These are phyloP conservation scores for Saturnispora saitoi DNA, from an alignment of 805 yeast species.

Conservation along the genomic window DNA sequence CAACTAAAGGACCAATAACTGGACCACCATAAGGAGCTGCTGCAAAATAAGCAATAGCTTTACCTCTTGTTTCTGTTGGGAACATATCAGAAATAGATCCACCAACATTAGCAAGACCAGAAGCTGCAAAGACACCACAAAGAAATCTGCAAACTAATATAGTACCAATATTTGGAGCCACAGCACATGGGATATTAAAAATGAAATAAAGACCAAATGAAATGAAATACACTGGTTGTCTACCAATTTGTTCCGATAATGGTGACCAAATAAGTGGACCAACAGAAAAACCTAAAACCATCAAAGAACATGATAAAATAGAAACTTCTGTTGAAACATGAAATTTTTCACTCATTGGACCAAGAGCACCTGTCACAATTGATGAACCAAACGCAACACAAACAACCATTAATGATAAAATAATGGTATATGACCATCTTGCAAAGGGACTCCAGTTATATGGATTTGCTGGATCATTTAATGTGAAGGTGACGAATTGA, in stretches of 20 bases:
- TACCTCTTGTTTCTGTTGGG: slow-evolving; percentile 71
- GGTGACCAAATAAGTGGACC: slow-evolving; percentile 93
- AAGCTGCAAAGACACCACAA: slow-evolving; percentile 78
- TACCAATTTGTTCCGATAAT: slow-evolving; percentile 73
- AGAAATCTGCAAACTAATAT: slow-evolving; percentile 74
- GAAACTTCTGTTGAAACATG: slow-evolving; percentile 73
- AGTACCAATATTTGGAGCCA: slow-evolving; percentile 75
- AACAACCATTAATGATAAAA: slow-evolving; percentile 65
- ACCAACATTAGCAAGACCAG: slow-evolving; percentile 81
- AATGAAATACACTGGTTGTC: slow-evolving; percentile 73
- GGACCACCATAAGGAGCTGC: slow-evolving; percentile 94
- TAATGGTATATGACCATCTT: slow-evolving; percentile 61
- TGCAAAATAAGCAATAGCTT: slow-evolving; percentile 85
- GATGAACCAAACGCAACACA: slow-evolving; percentile 93
- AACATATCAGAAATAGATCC: slow-evolving; percentile 89
- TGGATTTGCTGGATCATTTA: slow-evolving; percentile 84
- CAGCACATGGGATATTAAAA: slow-evolving; percentile 82
- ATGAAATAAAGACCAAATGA: slow-evolving; percentile 67
- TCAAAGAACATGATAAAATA: slow-evolving; percentile 67
- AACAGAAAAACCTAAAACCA: slow-evolving; percentile 82
- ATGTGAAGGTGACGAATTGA: slow-evolving; percentile 75
- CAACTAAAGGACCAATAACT: slow-evolving; percentile 78
- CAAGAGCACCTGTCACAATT: slow-evolving; percentile 78
- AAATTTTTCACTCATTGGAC: slow-evolving; percentile 55
- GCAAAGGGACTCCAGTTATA: slow-evolving; percentile 61